Percentiles rank a stretch among this genome's conserved stretches.
phyloP scores from a whole-genome alignment of 2,329 filamentous ascomycete species.

The Aspergillus sp. region DNA sequence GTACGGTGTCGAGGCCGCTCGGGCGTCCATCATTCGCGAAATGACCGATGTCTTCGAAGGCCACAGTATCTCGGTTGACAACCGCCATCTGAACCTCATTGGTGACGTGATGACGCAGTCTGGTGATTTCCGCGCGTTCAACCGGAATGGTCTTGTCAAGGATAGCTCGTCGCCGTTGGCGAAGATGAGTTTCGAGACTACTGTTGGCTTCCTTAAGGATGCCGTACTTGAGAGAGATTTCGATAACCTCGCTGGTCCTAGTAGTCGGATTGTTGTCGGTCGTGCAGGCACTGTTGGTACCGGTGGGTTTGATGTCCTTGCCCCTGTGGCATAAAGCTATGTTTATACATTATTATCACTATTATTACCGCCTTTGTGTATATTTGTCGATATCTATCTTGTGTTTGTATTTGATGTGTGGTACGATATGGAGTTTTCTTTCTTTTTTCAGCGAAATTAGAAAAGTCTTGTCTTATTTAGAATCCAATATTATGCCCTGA shows the following conservation, averaged over 20 bases:
- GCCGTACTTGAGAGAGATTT: constrained; percentile 83
- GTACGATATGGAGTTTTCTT: constrained; percentile 31
- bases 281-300: constrained; percentile 76
- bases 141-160: constrained; percentile 70
- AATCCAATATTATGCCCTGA: background rate
- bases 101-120: constrained; percentile 96
- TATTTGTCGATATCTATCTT: constrained; percentile 8
- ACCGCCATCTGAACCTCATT: constrained; percentile 87
- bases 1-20: constrained; percentile 91
- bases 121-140: constrained; percentile 85
- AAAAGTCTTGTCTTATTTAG: constrained; percentile 20
- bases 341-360: constrained; percentile 7
- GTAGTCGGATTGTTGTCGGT: constrained; percentile 80
- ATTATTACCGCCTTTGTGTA: constrained; percentile 7
- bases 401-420: constrained; percentile 23
- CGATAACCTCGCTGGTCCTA: constrained; percentile 80
- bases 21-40: constrained; percentile 78
- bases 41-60: constrained; percentile 75
- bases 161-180: constrained; percentile 84
- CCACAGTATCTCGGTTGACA: constrained; percentile 88
- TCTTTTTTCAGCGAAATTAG: constrained; percentile 29
- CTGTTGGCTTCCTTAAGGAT: constrained; percentile 84
- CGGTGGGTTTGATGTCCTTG: constrained; percentile 81
- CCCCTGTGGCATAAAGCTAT: constrained; percentile 35
- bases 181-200: constrained; percentile 99